These are phyloP conservation scores for Ceratocystis smalleyi DNA, from an alignment of 2,329 filamentous ascomycete species.

Conservation along the genomic window DNA sequence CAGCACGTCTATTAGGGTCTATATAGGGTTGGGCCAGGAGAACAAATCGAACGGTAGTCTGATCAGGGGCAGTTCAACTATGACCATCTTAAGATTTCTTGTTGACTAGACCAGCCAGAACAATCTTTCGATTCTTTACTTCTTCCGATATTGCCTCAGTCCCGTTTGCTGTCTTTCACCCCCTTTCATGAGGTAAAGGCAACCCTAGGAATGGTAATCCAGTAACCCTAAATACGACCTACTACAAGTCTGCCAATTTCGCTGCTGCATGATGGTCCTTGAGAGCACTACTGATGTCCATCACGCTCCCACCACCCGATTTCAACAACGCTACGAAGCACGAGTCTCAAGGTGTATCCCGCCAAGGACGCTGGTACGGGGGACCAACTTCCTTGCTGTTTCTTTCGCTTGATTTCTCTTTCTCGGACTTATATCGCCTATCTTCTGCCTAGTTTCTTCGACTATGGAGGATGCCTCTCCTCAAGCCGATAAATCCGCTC, in stretches of 20 bases:
- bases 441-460: background rate
- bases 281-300: too few relatives aligned
- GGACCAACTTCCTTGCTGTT: background rate
- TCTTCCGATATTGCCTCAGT: background rate
- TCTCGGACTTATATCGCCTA: background rate
- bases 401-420: background rate
- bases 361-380: background rate
- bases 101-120: background rate
- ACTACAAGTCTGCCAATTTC: too few relatives aligned
- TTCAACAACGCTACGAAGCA: too few relatives aligned
- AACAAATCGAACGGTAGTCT: background rate
- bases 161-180: too few relatives aligned
- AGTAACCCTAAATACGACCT: too few relatives aligned
- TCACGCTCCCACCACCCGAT: too few relatives aligned
- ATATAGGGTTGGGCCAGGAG: background rate
- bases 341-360: background rate
- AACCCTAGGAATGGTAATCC: too few relatives aligned
- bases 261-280: too few relatives aligned
- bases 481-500: conserved; percentile 7
- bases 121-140: background rate
- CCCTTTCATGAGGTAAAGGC: too few relatives aligned
- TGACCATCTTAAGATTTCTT: background rate
- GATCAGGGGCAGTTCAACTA: background rate
- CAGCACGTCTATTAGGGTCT: background rate
- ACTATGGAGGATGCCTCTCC: conserved; percentile 3